Percentiles rank a stretch among this genome's conserved stretches.
These are phyloP conservation scores for Prunus mume DNA, from an alignment of 306 rosid genomes.

Conservation along the genomic window DNA sequence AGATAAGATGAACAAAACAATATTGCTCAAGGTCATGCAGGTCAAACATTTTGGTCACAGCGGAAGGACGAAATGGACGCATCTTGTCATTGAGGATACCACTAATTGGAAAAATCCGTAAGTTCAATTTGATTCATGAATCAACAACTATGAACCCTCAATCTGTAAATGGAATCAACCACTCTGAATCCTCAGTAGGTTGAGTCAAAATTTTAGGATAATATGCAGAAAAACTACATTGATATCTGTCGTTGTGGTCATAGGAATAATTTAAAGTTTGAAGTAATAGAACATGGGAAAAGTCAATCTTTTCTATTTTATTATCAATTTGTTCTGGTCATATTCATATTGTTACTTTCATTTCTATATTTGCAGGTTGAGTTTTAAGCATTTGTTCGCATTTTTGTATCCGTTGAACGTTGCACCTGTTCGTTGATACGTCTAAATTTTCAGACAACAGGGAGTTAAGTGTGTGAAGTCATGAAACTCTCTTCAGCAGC, in stretches of 20 bases:
- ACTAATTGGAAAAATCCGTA: constrained; percentile 97
- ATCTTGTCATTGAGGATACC: constrained; percentile 95
- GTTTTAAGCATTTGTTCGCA: too few species aligned
- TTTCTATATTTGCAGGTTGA: not conserved
- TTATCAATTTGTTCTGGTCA: not conserved
- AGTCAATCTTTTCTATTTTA: not conserved
- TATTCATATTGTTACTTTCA: not conserved
- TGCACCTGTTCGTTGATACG: too few species aligned
- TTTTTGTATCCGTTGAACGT: too few species aligned
- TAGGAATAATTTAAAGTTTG: not conserved
- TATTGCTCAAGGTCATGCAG: constrained; percentile 95
- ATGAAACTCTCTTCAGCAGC: too few species aligned
- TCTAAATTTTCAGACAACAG: too few species aligned
- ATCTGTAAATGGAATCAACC: not conserved
- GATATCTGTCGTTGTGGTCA: not conserved
- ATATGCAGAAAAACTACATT: not conserved
- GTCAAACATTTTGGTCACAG: constrained; percentile 98
- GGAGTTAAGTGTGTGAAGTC: too few species aligned
- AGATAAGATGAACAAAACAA: constrained; percentile 95
- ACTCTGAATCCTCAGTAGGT: not conserved
- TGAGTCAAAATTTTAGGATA: not conserved
- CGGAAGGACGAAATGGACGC: constrained; percentile 97
- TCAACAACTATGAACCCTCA: not conserved
- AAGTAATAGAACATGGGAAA: not conserved
- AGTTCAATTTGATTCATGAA: constrained; percentile 29